These are phyloP conservation scores for Talaromyces sp. DNA, from an alignment of 2,329 filamentous ascomycete species.

Conservation along the genomic window DNA sequence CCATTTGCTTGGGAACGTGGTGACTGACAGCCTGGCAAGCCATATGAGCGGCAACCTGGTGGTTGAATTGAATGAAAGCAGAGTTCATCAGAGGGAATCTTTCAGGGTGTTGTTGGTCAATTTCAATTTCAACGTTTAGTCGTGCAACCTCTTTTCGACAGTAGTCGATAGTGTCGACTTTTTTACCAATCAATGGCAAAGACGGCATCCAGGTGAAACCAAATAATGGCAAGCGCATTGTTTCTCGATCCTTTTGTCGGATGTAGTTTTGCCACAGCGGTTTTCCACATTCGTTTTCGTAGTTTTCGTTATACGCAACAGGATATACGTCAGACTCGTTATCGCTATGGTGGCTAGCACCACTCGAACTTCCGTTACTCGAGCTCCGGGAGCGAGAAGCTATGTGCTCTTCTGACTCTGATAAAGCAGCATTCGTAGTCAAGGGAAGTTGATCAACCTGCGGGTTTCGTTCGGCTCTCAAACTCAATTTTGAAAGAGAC, in stretches of 20 bases:
- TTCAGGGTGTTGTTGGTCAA: conserved; percentile 80
- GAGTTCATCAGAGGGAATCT: conserved; percentile 90
- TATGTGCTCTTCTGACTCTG: conserved; percentile 15
- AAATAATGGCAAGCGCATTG: conserved; percentile 67
- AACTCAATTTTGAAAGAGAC: conserved; percentile 23
- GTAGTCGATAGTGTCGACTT: conserved; percentile 92
- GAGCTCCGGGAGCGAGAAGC: conserved; percentile 7
- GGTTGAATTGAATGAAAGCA: conserved; percentile 97
- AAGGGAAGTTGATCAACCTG: conserved; percentile 31
- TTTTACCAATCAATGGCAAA: conserved; percentile 74
- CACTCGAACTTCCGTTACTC: neutral
- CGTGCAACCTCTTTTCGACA: conserved; percentile 81
- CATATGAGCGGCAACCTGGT: conserved; percentile 97
- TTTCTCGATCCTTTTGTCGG: conserved; percentile 75
- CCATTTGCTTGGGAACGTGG: conserved; percentile 89
- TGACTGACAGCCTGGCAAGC: conserved; percentile 89
- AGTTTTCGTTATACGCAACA: conserved; percentile 57
- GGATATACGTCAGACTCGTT: conserved; percentile 48
- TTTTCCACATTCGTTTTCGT: conserved; percentile 56
- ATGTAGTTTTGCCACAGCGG: conserved; percentile 80
- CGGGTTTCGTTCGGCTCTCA: conserved; percentile 19
- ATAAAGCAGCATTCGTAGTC: conserved; percentile 17
- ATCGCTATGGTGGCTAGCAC: conserved; percentile 12
- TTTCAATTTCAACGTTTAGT: conserved; percentile 85
- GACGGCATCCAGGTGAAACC: conserved; percentile 66